phyloP scores from a whole-genome alignment of 208 protist genomes.

The Acanthamoeba royreba region DNA sequence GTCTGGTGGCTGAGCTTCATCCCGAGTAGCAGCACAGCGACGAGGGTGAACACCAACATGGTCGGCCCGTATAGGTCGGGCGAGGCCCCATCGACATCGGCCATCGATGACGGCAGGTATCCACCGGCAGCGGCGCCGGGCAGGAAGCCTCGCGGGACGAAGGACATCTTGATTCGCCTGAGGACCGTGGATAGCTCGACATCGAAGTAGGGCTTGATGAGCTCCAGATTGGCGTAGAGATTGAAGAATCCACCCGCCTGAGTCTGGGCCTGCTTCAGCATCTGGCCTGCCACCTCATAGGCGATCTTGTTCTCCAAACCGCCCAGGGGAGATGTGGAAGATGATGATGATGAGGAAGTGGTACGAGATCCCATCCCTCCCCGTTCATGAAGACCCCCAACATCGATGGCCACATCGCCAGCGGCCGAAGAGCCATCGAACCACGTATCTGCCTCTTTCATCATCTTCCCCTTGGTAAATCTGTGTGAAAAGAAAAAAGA shows the following conservation, averaged over 20 bases:
- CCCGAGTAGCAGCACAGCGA: not conserved
- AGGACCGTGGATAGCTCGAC: not conserved
- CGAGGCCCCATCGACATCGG: too few species aligned
- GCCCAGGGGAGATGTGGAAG: not conserved
- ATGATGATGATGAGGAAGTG: not conserved
- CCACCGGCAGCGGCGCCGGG: too few species aligned
- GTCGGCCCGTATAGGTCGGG: not conserved
- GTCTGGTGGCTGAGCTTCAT: not conserved
- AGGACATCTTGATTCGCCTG: not conserved
- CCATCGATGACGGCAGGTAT: not conserved
- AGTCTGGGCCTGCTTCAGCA: not conserved
- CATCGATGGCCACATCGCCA: not conserved
- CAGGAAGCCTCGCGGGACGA: not conserved
- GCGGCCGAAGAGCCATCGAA: not conserved
- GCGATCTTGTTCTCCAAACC: not conserved
- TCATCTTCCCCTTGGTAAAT: not conserved
- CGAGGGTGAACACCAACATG: not conserved
- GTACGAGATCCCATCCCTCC: not conserved
- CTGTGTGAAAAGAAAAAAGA: too few species aligned
- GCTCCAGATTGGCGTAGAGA: not conserved
- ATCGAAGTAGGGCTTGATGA: slow-evolving; percentile 4
- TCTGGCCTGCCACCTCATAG: not conserved
- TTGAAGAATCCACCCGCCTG: not conserved
- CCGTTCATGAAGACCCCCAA: not conserved
- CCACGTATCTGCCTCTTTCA: not conserved